Base-by-base conservation (phyloP, 1,139 yeast species). In the Kurtzmaniella quercitrusa region DNA sequence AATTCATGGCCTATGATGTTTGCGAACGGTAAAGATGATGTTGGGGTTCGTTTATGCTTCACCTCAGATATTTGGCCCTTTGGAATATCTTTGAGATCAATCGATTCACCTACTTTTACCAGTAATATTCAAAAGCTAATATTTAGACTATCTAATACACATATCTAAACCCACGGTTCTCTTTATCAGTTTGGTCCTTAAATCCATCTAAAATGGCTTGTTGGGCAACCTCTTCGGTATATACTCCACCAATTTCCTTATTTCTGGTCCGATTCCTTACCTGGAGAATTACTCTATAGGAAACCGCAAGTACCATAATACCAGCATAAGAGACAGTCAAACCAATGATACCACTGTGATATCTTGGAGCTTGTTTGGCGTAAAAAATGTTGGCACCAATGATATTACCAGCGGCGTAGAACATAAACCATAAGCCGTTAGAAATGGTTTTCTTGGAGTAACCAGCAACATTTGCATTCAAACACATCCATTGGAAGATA, bases 171-270 rank as follows among this genome's bases (percentile, higher is more conserved):
- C 66, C 65, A 15, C 45, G 46, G 46, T 66, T 65, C 49, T 65
- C 66, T 41, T 50, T 55, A 47, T 66, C 71, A 10, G 70, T 65
- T 49, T 53, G 44, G 41, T 65, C 71, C 46, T 60, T 57, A 49
- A 65, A 65, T 14, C 70, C 71, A 43, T 64, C 62, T 25, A 62
- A 43, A 34, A 62, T 50, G 1, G 66, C 66, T 48, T 62, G 59
- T 41, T 57, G 49, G 16, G 52, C 57, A 37, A 57, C 48, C 44
- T 60, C 63, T 39, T 59, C 63, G 33, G 60, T 53, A 37, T 48
- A 48, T 14, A 12, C 36, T 8, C 52, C 63, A 6, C 66, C 65
- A 40, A 57, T 57, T 38, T 50, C 55, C 37, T 52, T 48, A 42
- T 58, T 51, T 45, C 64, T 56, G 40, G 40, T 45, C 15, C 47